phyloP scores from a whole-genome alignment of 2,329 filamentous ascomycete genomes.

The Aspergillus floridensis region DNA sequence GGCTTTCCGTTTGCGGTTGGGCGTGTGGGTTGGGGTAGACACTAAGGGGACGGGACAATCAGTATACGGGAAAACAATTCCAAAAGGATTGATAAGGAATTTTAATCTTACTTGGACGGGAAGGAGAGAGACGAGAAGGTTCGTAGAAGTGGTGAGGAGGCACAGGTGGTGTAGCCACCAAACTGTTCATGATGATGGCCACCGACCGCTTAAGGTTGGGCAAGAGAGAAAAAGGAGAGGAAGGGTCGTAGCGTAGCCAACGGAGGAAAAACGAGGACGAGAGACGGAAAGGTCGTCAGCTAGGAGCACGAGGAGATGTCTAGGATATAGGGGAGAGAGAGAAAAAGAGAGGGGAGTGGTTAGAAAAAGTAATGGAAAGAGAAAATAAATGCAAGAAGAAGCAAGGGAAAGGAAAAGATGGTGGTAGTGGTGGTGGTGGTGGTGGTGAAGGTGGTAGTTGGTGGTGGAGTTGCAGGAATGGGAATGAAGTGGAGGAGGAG shows the following conservation, averaged over 20 bases:
- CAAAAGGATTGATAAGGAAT: constrained; percentile 8
- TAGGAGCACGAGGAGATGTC: constrained; percentile 15
- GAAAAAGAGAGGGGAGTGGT: not conserved
- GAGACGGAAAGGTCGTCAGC: constrained; percentile 8
- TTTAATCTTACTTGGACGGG: constrained; percentile 54
- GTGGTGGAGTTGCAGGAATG: constrained; percentile 8
- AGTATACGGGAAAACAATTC: not conserved
- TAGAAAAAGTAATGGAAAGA: not conserved
- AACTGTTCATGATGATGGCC: constrained; percentile 58
- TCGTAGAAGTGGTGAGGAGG: constrained; percentile 61
- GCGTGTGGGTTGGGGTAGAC: constrained; percentile 40
- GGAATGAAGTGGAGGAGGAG: constrained; percentile 6
- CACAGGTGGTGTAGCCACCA: constrained; percentile 57
- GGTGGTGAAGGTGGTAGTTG: too few species aligned
- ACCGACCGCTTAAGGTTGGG: constrained; percentile 30
- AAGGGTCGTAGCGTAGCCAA: constrained; percentile 17
- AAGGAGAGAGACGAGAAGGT: constrained; percentile 58
- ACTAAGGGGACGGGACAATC: constrained; percentile 28
- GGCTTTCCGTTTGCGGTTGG: constrained; percentile 79
- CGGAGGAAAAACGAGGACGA: constrained; percentile 3
- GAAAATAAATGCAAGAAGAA: constrained; percentile 9
- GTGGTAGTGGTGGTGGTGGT: too few species aligned
- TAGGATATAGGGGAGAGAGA: constrained; percentile 4
- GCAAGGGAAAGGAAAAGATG: constrained; percentile 9
- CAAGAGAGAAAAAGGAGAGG: constrained; percentile 19